These are phyloP conservation scores for Ascocoryne sarcoides DNA, from an alignment of 2,329 filamentous ascomycete species.

Conservation along the genomic window DNA sequence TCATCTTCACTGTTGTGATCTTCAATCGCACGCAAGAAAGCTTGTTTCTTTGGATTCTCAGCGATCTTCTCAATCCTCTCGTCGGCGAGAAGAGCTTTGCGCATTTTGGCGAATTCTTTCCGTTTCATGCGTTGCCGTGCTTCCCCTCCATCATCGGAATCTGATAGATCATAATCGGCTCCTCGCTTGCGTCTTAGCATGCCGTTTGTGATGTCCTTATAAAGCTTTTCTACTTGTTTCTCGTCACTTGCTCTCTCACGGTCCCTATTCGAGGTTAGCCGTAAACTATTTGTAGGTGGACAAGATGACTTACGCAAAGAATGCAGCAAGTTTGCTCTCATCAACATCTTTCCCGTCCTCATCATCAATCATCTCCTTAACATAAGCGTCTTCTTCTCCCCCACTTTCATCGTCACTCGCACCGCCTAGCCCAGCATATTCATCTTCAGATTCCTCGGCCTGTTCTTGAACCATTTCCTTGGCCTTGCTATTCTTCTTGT, in stretches of 20 bases:
- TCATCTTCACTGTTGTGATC: conserved; percentile 71
- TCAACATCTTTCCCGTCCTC: conserved; percentile 68
- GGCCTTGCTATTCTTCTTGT: conserved; percentile 81
- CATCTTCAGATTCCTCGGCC: conserved; percentile 94
- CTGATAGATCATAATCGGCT: conserved; percentile 75
- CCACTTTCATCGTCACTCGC: conserved; percentile 78
- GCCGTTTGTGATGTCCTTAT: conserved; percentile 87
- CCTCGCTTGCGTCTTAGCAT: conserved; percentile 75
- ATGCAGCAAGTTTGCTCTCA: conserved; percentile 72
- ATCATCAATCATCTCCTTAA: conserved; percentile 87
- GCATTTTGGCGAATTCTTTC: conserved; percentile 83
- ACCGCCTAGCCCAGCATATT: conserved; percentile 90
- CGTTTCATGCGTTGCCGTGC: conserved; percentile 72
- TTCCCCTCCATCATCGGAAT: conserved; percentile 82
- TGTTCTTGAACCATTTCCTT: conserved; percentile 85
- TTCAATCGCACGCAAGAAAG: conserved; percentile 85
- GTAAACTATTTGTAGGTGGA: conserved; percentile 1
- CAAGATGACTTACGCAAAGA: conserved; percentile 67
- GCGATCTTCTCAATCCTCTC: conserved; percentile 88
- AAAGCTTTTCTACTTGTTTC: conserved; percentile 80
- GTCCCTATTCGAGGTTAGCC: conserved; percentile 43
- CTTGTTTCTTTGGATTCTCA: conserved; percentile 77
- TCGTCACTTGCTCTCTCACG: conserved; percentile 74
- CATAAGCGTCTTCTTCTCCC: conserved; percentile 63
- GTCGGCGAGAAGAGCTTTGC: conserved; percentile 77